phyloP scores from a whole-genome alignment of 345 rosid genomes.

The Lepidium africanum region DNA sequence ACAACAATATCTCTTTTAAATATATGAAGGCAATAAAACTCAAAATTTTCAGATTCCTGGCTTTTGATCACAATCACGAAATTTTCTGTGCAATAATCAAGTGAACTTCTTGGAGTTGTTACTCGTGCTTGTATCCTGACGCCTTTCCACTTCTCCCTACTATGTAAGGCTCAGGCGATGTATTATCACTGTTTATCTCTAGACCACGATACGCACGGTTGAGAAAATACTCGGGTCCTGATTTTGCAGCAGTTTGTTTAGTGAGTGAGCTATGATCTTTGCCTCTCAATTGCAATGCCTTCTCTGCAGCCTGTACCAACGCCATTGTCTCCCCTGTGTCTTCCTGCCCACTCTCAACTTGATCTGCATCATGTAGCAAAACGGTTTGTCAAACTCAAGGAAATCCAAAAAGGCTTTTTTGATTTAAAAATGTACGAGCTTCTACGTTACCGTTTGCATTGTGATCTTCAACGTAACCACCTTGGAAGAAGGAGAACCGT shows the following conservation, averaged over 20 bases:
- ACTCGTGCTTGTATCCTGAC: slow-evolving; percentile 48
- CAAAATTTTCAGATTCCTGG: not conserved
- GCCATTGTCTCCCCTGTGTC: slow-evolving; percentile 47
- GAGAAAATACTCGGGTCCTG: slow-evolving; percentile 77
- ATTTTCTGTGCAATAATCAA: not conserved
- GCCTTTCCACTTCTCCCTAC: slow-evolving; percentile 87
- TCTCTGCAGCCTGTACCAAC: slow-evolving; percentile 53
- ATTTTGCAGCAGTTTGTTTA: slow-evolving; percentile 56
- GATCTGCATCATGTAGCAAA: slow-evolving; percentile 19
- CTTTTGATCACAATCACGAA: not conserved
- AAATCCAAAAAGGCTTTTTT: not conserved
- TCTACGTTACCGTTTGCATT: not conserved
- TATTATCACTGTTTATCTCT: slow-evolving; percentile 38
- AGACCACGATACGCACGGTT: slow-evolving; percentile 70
- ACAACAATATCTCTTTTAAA: not conserved
- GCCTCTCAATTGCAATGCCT: slow-evolving; percentile 57
- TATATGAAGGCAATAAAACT: not conserved
- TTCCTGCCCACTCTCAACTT: slow-evolving; percentile 22
- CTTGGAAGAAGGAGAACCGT: slow-evolving; percentile 74
- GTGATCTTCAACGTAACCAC: slow-evolving; percentile 61
- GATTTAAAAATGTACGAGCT: not conserved
- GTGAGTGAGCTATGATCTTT: slow-evolving; percentile 26
- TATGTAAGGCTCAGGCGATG: slow-evolving; percentile 44
- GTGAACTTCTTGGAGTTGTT: not conserved
- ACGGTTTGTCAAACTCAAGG: not conserved